Evolutionary conservation across 352 stramenopile species (phyloP), one percentile per base, ranked within the genome.

Genomic region (Pythium pyrilobum): DNA sequence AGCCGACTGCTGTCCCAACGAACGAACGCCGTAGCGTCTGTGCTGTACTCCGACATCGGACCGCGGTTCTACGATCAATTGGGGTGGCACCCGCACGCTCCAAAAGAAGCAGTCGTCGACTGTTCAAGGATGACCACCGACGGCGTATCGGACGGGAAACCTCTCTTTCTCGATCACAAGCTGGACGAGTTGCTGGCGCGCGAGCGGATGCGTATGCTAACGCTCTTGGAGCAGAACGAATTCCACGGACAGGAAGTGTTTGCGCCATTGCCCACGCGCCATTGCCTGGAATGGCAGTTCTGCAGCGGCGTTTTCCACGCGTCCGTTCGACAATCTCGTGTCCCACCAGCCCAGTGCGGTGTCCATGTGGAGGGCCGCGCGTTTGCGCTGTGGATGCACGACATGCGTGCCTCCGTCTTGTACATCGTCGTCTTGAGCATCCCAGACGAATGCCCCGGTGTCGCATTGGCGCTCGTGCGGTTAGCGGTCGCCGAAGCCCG

Each of bases 231-330:
- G 3, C 61, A 48, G 25, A 44, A 39, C 18, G 48, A 54, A 16
- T 69, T 67, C 45, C 27, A 64, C 40, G 52, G 52, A 3, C 48
- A 25, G 34, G 69, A 80, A 21, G 69, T 77, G 21, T 85, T 86
- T 45, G 62, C 51, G 16, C 29, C 68, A 13, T 47, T 86, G 3
- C 63, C 78, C 25, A 78, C 70, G 47, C 62, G 72, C 8, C 67
- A 82, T 34, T 84, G 70, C 25, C 63, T 86, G 36, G 78, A 83
- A 47, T 87, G 78, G 78, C 74, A 81, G 49, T 87, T 87, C 52
- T 75, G 62, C 46, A 73, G 85, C 58, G 78, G 78, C 9, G 59
- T 63, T 20, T 55, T 81, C 39, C 85, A 80, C 47, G 73, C 76
- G 27, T 42, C 33, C 34, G 53, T 71, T 15, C 59, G 61, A 47